Conservation (phyloP, 192 early-diverging fungal genomes). For the Backusella circina region DNA sequence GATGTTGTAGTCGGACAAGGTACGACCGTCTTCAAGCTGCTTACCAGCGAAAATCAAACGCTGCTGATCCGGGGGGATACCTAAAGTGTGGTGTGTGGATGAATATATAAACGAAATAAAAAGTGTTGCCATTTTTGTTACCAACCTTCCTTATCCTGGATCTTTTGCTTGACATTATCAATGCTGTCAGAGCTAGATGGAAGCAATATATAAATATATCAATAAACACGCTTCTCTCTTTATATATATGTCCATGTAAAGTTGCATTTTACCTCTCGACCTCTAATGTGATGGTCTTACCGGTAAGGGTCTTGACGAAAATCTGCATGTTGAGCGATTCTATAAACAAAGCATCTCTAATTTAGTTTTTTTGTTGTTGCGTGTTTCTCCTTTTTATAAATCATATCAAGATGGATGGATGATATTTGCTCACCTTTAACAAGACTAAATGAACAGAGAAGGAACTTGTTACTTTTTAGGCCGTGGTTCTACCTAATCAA, state of each 20-base stretch:
- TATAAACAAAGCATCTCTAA: background rate
- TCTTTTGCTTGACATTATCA: conserved; percentile 61
- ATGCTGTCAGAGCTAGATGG: conserved; percentile 47
- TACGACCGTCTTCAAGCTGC: conserved; percentile 99
- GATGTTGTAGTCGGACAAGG: conserved; percentile 99
- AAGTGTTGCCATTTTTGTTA: background rate
- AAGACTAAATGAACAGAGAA: conserved; percentile 3
- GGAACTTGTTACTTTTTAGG: conserved; percentile 2
- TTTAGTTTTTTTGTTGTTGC: background rate
- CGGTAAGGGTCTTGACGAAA: conserved; percentile 66
- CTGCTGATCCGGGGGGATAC: conserved; percentile 99
- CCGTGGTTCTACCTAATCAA: background rate
- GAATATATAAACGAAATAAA: background rate
- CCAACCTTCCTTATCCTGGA: conserved; percentile 56
- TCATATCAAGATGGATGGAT: background rate
- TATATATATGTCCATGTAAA: background rate
- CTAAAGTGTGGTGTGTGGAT: too few species aligned
- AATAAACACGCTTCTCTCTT: background rate
- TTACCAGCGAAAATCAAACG: conserved; percentile 99
- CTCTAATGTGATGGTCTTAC: conserved; percentile 66
- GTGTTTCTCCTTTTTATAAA: too few species aligned
- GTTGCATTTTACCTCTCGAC: conserved; percentile 44
- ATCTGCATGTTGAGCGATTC: conserved; percentile 49
- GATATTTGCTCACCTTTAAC: background rate
- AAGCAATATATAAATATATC: background rate